Percentiles rank a stretch among this genome's conserved stretches.
These are phyloP conservation scores for Protea cynaroides DNA, from an alignment of 164 flowering plant species.

Conservation along the genomic window DNA sequence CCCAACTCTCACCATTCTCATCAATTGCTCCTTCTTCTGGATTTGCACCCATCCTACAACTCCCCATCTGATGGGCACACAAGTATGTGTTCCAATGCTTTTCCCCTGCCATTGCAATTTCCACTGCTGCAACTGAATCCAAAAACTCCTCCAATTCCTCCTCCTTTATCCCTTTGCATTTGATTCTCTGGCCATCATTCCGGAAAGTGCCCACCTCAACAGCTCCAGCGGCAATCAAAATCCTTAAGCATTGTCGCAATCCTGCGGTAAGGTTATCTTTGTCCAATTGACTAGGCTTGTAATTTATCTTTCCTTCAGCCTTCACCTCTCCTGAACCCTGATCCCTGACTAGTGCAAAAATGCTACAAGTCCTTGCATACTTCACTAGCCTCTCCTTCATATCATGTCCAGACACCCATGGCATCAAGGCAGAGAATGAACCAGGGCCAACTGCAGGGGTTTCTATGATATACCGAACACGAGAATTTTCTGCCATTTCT, in stretches of 20 bases:
- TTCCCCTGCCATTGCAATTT: slow-evolving; percentile 14
- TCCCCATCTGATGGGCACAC: slow-evolving; percentile 45
- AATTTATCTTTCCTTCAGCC: slow-evolving; percentile 24
- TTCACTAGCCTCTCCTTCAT: slow-evolving; percentile 29
- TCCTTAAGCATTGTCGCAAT: slow-evolving; percentile 24
- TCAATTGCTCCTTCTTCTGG: slow-evolving; percentile 35
- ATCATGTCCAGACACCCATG: slow-evolving; percentile 39
- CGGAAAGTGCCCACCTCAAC: slow-evolving; percentile 37
- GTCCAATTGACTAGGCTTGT: slow-evolving; percentile 19
- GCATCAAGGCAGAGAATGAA: slow-evolving; percentile 21
- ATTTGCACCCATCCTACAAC: slow-evolving; percentile 36
- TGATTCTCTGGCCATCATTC: slow-evolving; percentile 31
- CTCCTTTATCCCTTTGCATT: slow-evolving; percentile 24
- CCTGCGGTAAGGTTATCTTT: slow-evolving; percentile 31
- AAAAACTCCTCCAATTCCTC: slow-evolving; percentile 34
- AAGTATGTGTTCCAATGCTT: slow-evolving; percentile 23
- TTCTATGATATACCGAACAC: slow-evolving; percentile 23
- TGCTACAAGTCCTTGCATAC: slow-evolving; percentile 27
- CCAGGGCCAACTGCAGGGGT: slow-evolving; percentile 32
- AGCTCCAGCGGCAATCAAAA: slow-evolving; percentile 44
- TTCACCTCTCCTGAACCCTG: slow-evolving; percentile 33
- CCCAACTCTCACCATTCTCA: slow-evolving; percentile 50
- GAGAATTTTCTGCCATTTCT: slow-evolving; percentile 17
- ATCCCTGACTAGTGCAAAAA: slow-evolving; percentile 33
- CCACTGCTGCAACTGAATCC: slow-evolving; percentile 17